Conservation (phyloP, 257 asterid species). For the Solanum verrucosum region DNA sequence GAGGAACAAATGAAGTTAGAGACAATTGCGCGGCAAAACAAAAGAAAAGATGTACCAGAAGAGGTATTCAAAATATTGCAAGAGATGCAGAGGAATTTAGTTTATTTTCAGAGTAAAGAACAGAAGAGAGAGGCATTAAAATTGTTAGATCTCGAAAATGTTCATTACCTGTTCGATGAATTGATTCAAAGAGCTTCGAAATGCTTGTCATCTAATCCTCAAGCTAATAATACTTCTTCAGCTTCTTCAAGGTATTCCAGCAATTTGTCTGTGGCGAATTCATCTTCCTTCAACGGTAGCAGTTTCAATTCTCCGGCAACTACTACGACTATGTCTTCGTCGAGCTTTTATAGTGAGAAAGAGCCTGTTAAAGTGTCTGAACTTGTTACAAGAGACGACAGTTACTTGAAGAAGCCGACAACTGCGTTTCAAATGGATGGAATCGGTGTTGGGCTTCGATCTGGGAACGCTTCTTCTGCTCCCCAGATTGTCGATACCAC, state of each 20-base stretch:
- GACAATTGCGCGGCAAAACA: not conserved
- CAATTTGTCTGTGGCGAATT: conserved; percentile 11
- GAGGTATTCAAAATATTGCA: conserved; percentile 2
- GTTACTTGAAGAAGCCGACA: conserved; percentile 51
- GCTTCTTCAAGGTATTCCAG: not conserved
- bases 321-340: not conserved
- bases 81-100: conserved; percentile 4
- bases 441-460: conserved; percentile 22
- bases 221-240: not conserved
- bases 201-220: not conserved
- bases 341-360: conserved; percentile 35
- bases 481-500: conserved; percentile 64
- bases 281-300: conserved; percentile 29
- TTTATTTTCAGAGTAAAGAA: conserved; percentile 5
- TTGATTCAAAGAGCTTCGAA: conserved; percentile 8
- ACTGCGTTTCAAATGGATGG: conserved; percentile 30
- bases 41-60: conserved; percentile 1
- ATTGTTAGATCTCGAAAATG: conserved; percentile 3
- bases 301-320: conserved; percentile 34
- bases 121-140: not conserved
- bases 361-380: conserved; percentile 34
- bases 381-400: conserved; percentile 49
- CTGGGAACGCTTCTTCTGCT: conserved; percentile 14
- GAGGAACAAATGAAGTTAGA: conserved; percentile 1
- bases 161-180: not conserved